Percentiles rank a stretch among this genome's conserved stretches.
These are phyloP conservation scores for Pleurotus tuber-regium DNA, from an alignment of 768 basidiomycete genomes.

Conservation along the genomic window DNA sequence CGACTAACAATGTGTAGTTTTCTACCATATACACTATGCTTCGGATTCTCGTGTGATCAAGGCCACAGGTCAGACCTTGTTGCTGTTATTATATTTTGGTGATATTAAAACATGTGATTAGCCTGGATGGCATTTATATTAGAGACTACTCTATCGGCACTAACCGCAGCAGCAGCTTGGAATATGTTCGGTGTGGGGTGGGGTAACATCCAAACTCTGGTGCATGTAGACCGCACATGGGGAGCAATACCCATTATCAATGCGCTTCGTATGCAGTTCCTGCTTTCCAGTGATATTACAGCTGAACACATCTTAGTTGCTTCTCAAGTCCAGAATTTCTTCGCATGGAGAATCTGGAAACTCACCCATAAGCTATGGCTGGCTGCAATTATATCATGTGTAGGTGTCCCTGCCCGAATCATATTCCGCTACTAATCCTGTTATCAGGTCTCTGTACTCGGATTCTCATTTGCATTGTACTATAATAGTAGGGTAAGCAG, in stretches of 20 bases:
- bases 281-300: conserved; percentile 8
- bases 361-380: conserved; percentile 6
- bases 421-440: background rate
- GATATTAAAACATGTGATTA: too few species aligned
- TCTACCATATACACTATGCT: too few species aligned
- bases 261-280: conserved; percentile 1
- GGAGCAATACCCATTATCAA: conserved; percentile 2
- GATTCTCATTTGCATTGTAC: background rate
- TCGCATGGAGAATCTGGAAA: conserved; percentile 13
- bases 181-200: conserved; percentile 15
- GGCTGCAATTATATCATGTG: background rate
- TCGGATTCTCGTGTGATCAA: too few species aligned
- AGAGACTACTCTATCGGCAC: conserved; percentile 12
- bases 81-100: too few species aligned
- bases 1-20: too few species aligned
- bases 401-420: background rate
- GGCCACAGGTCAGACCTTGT: too few species aligned
- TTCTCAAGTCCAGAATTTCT: conserved; percentile 14
- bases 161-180: conserved; percentile 17
- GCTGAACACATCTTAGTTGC: background rate
- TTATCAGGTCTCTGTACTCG: background rate
- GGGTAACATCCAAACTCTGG: conserved; percentile 14
- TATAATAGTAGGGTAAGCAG: background rate
- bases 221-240: conserved; percentile 14
- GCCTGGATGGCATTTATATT: conserved; percentile 15